Evolutionary conservation across 2,329 filamentous ascomycete species (phyloP).

Genomic region (Nannizziopsis barbatae): DNA sequence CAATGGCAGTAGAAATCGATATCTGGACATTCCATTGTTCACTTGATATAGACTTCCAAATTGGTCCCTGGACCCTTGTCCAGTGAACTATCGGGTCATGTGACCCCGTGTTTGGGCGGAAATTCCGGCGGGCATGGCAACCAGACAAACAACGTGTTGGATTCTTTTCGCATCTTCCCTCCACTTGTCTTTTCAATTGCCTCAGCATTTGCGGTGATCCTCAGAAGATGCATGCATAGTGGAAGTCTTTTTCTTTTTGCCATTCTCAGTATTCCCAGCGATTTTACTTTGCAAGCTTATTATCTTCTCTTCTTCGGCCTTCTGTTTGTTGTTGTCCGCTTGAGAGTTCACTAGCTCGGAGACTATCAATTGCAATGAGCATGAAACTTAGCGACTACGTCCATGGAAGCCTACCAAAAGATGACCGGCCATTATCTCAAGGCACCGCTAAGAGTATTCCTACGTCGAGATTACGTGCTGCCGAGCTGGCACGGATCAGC

Average conservation of each 20-base stretch:
- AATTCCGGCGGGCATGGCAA: background rate
- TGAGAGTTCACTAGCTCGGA: background rate
- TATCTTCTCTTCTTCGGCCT: background rate
- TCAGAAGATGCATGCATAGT: background rate
- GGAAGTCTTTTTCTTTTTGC: background rate
- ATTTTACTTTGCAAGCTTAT: background rate
- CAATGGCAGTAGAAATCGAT: background rate
- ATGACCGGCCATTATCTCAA: slow-evolving; percentile 20
- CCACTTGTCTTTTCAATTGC: background rate
- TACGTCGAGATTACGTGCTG: slow-evolving; percentile 23
- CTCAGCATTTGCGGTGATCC: background rate
- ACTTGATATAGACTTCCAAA: background rate
- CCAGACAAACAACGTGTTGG: background rate
- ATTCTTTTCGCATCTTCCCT: background rate
- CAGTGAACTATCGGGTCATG: slow-evolving; percentile 6
- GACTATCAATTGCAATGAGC: background rate
- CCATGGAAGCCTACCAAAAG: slow-evolving; percentile 17
- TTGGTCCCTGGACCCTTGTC: background rate
- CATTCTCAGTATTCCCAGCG: background rate
- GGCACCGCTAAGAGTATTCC: slow-evolving; percentile 19
- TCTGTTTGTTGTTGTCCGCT: background rate
- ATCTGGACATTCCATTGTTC: background rate
- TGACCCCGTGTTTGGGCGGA: slow-evolving; percentile 4
- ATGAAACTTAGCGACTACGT: slow-evolving; percentile 37
- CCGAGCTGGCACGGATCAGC: slow-evolving; percentile 28